These are phyloP conservation scores for Zymoseptoria ardabiliae DNA, from an alignment of 2,329 filamentous ascomycete genomes.

Conservation along the genomic window DNA sequence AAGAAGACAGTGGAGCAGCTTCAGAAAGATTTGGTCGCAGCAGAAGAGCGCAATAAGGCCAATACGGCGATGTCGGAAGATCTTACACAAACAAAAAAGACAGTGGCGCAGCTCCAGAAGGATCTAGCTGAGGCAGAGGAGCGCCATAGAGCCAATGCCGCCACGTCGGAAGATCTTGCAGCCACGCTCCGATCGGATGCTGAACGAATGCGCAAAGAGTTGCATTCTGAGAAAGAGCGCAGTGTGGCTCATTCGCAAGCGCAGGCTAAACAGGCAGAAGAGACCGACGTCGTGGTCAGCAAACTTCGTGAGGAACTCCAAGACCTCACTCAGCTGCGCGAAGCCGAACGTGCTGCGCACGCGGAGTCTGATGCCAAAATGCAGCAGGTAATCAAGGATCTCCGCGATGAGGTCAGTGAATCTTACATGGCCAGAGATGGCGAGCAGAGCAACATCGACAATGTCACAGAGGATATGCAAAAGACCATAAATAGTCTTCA, in stretches of 20 bases:
- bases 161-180: background rate
- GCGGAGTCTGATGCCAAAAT: slow-evolving; percentile 7
- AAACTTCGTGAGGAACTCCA: slow-evolving; percentile 11
- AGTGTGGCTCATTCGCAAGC: slow-evolving; percentile 9
- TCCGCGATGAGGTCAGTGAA: slow-evolving; percentile 16
- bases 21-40: background rate
- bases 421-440: slow-evolving; percentile 17
- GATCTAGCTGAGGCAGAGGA: background rate
- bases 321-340: slow-evolving; percentile 8
- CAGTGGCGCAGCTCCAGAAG: background rate
- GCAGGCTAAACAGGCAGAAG: slow-evolving; percentile 6
- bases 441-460: slow-evolving; percentile 10
- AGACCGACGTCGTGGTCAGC: slow-evolving; percentile 3
- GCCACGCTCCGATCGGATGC: background rate
- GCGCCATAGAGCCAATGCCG: background rate
- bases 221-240: background rate
- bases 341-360: slow-evolving; percentile 4
- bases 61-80: background rate
- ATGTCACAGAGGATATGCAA: slow-evolving; percentile 10
- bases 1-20: slow-evolving; percentile 2
- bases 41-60: background rate
- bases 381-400: slow-evolving; percentile 9
- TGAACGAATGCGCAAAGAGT: background rate
- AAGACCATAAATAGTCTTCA: slow-evolving; percentile 13
- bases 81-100: slow-evolving; percentile 5